Evolutionary conservation across 1,284 basidiomycete species (phyloP).

Genomic region (Leccinum subrobustum): DNA sequence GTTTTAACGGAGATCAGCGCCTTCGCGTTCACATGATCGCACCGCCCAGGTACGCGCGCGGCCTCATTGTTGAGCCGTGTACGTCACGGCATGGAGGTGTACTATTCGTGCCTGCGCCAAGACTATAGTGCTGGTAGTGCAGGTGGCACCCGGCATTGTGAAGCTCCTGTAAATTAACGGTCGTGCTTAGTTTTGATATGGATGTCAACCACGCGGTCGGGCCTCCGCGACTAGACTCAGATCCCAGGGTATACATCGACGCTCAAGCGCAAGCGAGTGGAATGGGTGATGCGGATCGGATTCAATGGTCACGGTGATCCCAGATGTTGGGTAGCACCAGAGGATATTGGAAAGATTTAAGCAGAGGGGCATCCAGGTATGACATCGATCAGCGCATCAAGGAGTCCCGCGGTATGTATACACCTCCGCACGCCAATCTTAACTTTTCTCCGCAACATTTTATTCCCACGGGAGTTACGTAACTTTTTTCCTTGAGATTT

Average conservation of each 20-base stretch:
- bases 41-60: conserved; percentile 11
- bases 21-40: conserved; percentile 6
- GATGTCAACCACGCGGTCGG: not conserved
- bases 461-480: too few relatives aligned
- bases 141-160: not conserved
- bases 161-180: not conserved
- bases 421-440: conserved; percentile 16
- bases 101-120: conserved; percentile 1
- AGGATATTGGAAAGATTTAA: not conserved
- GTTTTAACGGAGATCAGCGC: not conserved
- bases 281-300: not conserved
- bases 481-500: too few relatives aligned
- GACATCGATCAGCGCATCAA: conserved; percentile 12
- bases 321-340: not conserved
- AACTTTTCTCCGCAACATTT: too few relatives aligned
- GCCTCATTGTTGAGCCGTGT: conserved; percentile 4
- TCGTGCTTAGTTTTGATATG: not conserved
- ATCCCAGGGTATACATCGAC: not conserved
- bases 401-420: conserved; percentile 1
- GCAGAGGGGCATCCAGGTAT: not conserved
- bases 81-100: conserved; percentile 13
- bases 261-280: not conserved
- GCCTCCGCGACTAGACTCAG: not conserved
- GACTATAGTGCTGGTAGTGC: not conserved
- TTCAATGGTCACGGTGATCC: not conserved